Percentiles rank a stretch among this genome's conserved stretches.
phyloP scores from a whole-genome alignment of 345 rosid genomes.

The sweet orange (Citrus sinensis) region DNA sequence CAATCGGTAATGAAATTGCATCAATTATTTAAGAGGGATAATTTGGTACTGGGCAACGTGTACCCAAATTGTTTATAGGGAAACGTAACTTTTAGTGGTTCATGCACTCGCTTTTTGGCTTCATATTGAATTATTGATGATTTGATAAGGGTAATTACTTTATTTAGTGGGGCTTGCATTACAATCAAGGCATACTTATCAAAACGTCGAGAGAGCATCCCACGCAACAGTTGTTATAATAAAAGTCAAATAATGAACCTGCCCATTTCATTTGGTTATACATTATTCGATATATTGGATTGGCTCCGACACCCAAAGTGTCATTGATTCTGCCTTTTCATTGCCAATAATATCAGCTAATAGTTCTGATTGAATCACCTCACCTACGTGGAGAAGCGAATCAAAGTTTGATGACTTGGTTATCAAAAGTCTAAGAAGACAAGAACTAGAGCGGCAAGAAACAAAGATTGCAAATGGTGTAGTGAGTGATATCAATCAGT shows the following conservation, averaged over 20 bases:
- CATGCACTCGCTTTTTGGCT: constrained; percentile 15
- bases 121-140: neutral
- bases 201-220: neutral
- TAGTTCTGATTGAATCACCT: no score
- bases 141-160: neutral
- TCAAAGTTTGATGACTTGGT: no score
- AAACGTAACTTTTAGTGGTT: constrained; percentile 15
- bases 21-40: constrained; percentile 48
- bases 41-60: neutral
- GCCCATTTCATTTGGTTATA: constrained; percentile 30
- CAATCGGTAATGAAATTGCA: no score
- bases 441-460: no score
- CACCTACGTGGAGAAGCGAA: no score
- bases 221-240: neutral
- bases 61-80: neutral
- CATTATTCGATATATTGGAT: no score
- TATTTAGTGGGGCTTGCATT: constrained; percentile 1
- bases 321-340: constrained; percentile 16
- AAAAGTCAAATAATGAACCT: neutral
- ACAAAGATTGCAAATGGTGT: no score
- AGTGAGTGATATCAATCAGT: no score
- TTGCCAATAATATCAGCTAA: no score
- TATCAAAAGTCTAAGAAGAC: no score
- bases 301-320: no score
- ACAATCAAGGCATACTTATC: neutral